Conservation (phyloP, 2,329 filamentous ascomycete species). For the Zasmidium cellare region DNA sequence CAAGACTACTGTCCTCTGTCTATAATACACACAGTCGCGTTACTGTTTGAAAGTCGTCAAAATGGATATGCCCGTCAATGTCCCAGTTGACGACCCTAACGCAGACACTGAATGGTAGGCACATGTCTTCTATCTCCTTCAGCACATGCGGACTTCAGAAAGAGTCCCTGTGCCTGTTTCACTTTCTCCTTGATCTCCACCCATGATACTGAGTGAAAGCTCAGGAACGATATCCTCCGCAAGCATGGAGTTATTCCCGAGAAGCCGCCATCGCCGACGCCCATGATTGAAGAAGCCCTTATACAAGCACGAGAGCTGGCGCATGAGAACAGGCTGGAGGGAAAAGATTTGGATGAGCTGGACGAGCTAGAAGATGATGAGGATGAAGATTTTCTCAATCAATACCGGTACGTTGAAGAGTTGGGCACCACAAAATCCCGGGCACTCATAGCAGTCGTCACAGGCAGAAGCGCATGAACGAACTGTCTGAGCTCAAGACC, state of each 20-base stretch:
- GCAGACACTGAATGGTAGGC: constrained; percentile 93
- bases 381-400: constrained; percentile 86
- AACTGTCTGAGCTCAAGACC: constrained; percentile 72
- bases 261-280: constrained; percentile 91
- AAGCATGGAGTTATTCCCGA: constrained; percentile 98
- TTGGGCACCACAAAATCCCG: background rate
- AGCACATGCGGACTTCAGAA: no score
- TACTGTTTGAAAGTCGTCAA: constrained; percentile 1
- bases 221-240: constrained; percentile 95
- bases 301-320: constrained; percentile 78
- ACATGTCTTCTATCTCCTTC: constrained; percentile 13
- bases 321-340: constrained; percentile 88
- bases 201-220: constrained; percentile 20
- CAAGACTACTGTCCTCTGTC: background rate
- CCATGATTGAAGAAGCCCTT: constrained; percentile 93
- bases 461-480: constrained; percentile 75
- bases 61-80: constrained; percentile 59
- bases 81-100: constrained; percentile 92
- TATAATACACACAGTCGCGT: background rate
- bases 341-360: constrained; percentile 91
- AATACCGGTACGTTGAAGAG: constrained; percentile 62
- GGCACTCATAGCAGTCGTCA: background rate
- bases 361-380: constrained; percentile 93
- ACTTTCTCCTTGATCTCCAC: background rate
- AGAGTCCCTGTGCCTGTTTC: no score